Evolutionary conservation across 2,329 filamentous ascomycete species (phyloP), one percentile per base, ranked within the genome.

Genomic region (Dothideomycetidae sp.): DNA sequence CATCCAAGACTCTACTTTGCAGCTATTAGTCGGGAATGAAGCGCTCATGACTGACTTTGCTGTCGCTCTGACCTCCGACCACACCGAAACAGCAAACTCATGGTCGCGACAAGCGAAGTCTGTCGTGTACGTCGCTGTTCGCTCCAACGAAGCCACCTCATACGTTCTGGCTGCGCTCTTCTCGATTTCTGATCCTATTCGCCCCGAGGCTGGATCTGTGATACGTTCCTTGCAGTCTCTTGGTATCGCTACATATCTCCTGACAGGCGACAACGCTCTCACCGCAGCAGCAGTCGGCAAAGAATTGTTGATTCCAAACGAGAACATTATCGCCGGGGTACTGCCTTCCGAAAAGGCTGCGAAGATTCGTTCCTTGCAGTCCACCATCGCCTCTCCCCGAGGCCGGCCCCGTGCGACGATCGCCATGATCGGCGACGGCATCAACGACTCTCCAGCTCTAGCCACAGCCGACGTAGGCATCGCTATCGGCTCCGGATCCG

Each of bases 261-360:
- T 93, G 26, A 92, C 84, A 0, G 86, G 86, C 18, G 86, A 94
- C 62, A 93, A 93, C 52, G 62, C 66, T n/a, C 75, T 66, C n/a
- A 94, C 86, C 1, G 86, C 86, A 2, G 66, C 60, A 13, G 83
- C 84, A 0, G 82, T 94, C 2, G 86, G 81, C 1, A 61, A 67
- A 2, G 73, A 73, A 50, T 67, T 93, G 12, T 82, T 82, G 14
- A 93, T 94, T 45, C 69, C 74, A 0, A 50, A 65, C 1, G 61
- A 66, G 38, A 81, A 92, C 53, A 78, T 94, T 46, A 81, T 93
- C 44, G 84, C 86, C 9, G 83, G 83, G 45, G 84, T 93, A 3
- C 71, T 93, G 9, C 86, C 88, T 0, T 75, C 78, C 12, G 71
- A 90, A 48, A 94, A 94, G 59, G 76, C 77, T 3, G 71, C 76